Conservation (phyloP, 1,139 yeast genomes). For the Pichia sp. region DNA sequence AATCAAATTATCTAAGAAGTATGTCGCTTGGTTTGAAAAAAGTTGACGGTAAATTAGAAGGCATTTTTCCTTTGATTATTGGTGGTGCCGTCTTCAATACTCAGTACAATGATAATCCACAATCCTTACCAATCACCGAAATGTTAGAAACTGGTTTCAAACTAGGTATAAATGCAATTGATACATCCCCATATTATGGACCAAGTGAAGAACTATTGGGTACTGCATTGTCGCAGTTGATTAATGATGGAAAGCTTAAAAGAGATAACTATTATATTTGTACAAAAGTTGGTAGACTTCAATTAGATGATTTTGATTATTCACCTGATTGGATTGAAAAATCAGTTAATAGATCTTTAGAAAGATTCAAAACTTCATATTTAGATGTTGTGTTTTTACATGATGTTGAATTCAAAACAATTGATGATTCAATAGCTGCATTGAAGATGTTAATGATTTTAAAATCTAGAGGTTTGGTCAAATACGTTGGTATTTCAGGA, state of each 20-base stretch:
- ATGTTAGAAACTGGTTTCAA: constrained; percentile 57
- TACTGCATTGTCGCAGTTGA: constrained; percentile 44
- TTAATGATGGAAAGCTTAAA: constrained; percentile 35
- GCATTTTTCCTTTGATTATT: constrained; percentile 55
- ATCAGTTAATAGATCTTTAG: constrained; percentile 61
- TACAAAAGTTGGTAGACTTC: constrained; percentile 81
- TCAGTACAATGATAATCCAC: constrained; percentile 68
- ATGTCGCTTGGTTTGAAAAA: constrained; percentile 8
- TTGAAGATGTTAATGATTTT: constrained; percentile 50
- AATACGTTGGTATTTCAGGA: constrained; percentile 75
- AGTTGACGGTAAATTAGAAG: constrained; percentile 21
- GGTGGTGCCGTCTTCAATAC: constrained; percentile 87
- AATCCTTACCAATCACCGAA: constrained; percentile 46
- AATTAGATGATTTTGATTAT: constrained; percentile 68
- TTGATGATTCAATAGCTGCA: constrained; percentile 53
- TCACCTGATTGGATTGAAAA: constrained; percentile 49
- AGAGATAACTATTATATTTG: constrained; percentile 66
- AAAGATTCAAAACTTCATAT: constrained; percentile 58
- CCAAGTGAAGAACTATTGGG: constrained; percentile 79
- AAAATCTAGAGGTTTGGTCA: constrained; percentile 58
- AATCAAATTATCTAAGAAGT: background rate
- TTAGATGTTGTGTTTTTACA: constrained; percentile 81
- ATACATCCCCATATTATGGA: constrained; percentile 91
- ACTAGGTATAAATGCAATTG: constrained; percentile 69
- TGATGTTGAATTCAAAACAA: constrained; percentile 76